Base-by-base conservation (phyloP, 2,329 filamentous ascomycete species). In the Xylariaceae sp. region DNA sequence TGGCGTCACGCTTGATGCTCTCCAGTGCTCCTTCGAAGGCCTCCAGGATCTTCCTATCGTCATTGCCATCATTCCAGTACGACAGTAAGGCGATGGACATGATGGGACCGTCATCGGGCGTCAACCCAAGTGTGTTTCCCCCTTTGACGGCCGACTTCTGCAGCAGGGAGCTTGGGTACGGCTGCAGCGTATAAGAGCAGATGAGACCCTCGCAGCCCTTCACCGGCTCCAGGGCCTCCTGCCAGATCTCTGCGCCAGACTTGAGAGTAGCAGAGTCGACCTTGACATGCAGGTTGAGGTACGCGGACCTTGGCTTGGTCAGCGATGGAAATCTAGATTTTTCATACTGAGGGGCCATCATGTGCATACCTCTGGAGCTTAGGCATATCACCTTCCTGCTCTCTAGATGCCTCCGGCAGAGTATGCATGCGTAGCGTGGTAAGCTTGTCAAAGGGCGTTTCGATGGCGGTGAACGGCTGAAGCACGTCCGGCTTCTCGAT, bases 111-210 rank as follows among this genome's bases (percentile, higher is more conserved):
- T 48, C 44, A 1, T n/a, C 32, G n/a, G 46, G 33, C 9, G 37
- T 19, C 7, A 56, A 31, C 3, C 54, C 52, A 9, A 54, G 36
- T 2, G 36, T 32, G 22, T 55, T 57, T 3, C 53, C 49, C 9
- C 51, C 51, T 3, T 37, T 39, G 3, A 19, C 11, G 1, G 15
- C 38, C 3, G 43, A 43, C 34, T 45, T 38, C 9, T 44, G 18
- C 4, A 55, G 42, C 3, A 52, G 39, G 3, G 53, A 55, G 3
- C 35, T 37, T 0, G 51, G 33, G 15, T 52, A 54, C 0, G 53
- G 37, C 33, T 56, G 49, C 22, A 55, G 35, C 2, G 52, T 55
- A 8, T 50, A 43, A 0, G 50, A 53, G n/a, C 16, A 42, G 6
- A 39, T 47, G 13, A 51, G 34, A 1, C 45, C 49, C 19, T 47